These are phyloP conservation scores for Suillus sp. DNA, from an alignment of 768 basidiomycete genomes.

Conservation along the genomic window DNA sequence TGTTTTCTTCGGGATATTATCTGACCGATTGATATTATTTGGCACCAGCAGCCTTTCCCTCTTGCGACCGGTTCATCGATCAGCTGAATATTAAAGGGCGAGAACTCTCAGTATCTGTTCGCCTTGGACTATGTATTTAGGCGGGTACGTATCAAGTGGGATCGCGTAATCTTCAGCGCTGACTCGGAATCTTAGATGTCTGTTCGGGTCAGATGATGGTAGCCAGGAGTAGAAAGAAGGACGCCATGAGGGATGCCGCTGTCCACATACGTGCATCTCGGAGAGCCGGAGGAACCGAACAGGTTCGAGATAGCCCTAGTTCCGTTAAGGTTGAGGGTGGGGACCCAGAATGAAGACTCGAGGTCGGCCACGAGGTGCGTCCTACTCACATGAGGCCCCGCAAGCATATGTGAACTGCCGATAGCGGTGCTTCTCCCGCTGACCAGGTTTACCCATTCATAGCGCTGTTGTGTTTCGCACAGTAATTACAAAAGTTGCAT, in stretches of 20 bases:
- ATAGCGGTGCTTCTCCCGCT: background rate
- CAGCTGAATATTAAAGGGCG: slow-evolving; percentile 40
- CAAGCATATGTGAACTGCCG: background rate
- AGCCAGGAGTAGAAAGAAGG: slow-evolving; percentile 52
- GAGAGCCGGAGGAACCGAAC: slow-evolving; percentile 55
- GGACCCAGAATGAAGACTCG: slow-evolving; percentile 48
- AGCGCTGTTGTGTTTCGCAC: slow-evolving; percentile 54
- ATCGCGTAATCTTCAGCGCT: background rate
- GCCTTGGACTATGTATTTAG: slow-evolving; percentile 62
- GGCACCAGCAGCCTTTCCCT: background rate
- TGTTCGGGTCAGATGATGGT: slow-evolving; percentile 69
- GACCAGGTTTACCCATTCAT: slow-evolving; percentile 64
- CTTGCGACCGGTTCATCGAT: background rate
- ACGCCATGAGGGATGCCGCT: slow-evolving; percentile 57
- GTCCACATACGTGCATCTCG: slow-evolving; percentile 66
- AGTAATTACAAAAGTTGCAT: slow-evolving; percentile 10
- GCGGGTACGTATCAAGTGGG: slow-evolving; percentile 35
- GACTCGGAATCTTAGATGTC: slow-evolving; percentile 51
- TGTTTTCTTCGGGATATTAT: background rate
- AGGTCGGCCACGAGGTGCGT: slow-evolving; percentile 67
- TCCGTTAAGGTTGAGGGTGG: slow-evolving; percentile 63
- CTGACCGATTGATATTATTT: background rate
- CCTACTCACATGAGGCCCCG: background rate
- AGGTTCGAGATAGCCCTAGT: slow-evolving; percentile 71
- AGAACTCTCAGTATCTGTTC: slow-evolving; percentile 70